Percentiles rank a stretch among this genome's conserved stretches.
Evolutionary conservation across 225 moss, liverwort and hornwort species (phyloP).

Genomic region (Antitrichia curtipendula): DNA sequence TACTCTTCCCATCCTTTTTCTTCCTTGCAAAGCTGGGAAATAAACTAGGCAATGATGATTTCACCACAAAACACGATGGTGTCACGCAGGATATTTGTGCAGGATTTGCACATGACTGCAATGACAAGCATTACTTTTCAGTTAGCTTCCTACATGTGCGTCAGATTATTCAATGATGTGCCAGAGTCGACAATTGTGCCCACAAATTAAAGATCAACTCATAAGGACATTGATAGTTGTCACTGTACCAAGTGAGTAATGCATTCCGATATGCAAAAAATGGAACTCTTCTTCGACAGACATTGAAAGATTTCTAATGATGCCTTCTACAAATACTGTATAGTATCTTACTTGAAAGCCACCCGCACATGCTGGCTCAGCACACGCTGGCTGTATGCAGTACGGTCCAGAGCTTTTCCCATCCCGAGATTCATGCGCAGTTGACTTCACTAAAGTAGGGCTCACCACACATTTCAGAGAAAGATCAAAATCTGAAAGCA

Average conservation of each 20-base stretch:
- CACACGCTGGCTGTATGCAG: conserved; percentile 39
- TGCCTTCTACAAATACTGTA: neutral
- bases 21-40: conserved; percentile 49
- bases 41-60: conserved; percentile 38
- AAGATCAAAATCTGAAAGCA: conserved; percentile 97
- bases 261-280: neutral
- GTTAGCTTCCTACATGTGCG: neutral
- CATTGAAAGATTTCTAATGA: neutral
- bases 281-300: neutral
- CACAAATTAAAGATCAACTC: neutral
- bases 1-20: conserved; percentile 33
- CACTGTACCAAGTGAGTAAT: neutral
- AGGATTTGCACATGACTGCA: conserved; percentile 37
- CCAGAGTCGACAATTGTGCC: neutral
- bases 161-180: neutral
- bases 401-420: conserved; percentile 24
- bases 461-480: conserved; percentile 80
- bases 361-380: conserved; percentile 38
- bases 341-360: conserved; percentile 31
- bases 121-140: neutral
- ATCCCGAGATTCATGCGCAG: conserved; percentile 26
- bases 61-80: conserved; percentile 47
- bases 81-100: conserved; percentile 36
- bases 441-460: conserved; percentile 62
- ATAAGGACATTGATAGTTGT: neutral